Evolutionary conservation across 495 filamentous ascomycete genomes (phyloP).

Genomic region (Chaetomium fimeti): DNA sequence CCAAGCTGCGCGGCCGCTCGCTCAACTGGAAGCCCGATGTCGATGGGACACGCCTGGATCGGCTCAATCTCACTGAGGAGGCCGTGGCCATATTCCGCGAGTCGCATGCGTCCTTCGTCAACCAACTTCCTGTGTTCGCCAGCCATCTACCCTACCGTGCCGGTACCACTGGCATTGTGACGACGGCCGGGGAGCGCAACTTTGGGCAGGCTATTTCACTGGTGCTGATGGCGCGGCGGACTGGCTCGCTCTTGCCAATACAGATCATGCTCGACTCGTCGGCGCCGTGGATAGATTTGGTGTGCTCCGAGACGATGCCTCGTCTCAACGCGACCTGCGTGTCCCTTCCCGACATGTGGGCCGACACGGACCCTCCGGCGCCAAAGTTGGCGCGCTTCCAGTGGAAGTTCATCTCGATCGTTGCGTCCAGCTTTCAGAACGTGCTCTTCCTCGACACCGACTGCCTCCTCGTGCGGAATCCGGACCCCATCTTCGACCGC

Average conservation of each 20-base stretch:
- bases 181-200: slow-evolving; percentile 35
- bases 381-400: slow-evolving; percentile 47
- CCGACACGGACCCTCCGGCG: neutral
- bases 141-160: slow-evolving; percentile 45
- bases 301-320: slow-evolving; percentile 56
- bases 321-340: slow-evolving; percentile 54
- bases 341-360: slow-evolving; percentile 24
- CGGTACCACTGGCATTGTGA: slow-evolving; percentile 55
- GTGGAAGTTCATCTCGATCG: slow-evolving; percentile 59
- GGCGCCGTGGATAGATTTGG: slow-evolving; percentile 48
- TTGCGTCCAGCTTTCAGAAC: slow-evolving; percentile 60
- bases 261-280: slow-evolving; percentile 57
- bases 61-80: neutral
- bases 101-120: slow-evolving; percentile 46
- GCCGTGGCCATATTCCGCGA: slow-evolving; percentile 8
- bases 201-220: slow-evolving; percentile 44
- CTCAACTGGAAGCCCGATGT: slow-evolving; percentile 20
- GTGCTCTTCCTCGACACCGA: slow-evolving; percentile 64
- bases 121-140: slow-evolving; percentile 36
- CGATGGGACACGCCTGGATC: slow-evolving; percentile 9
- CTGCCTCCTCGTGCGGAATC: slow-evolving; percentile 53
- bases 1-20: neutral
- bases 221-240: slow-evolving; percentile 57
- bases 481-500: slow-evolving; percentile 49
- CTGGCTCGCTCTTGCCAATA: slow-evolving; percentile 56